Conservation (phyloP, 73 alveolate species). For the Paramecium pentaurelia region DNA sequence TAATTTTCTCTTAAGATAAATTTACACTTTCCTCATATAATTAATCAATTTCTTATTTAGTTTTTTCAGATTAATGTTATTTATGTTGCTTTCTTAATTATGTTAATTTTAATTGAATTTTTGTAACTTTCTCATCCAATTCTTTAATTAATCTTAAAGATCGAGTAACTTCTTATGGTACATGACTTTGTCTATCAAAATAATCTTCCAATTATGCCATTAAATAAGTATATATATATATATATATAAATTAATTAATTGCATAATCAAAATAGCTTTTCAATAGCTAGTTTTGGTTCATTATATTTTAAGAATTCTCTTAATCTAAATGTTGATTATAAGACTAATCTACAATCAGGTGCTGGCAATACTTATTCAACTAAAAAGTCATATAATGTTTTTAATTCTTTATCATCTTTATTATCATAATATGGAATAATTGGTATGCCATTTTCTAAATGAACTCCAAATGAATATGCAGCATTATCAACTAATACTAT, state of each 20-base stretch:
- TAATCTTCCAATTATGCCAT: slow-evolving; percentile 41
- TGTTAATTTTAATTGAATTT: not conserved
- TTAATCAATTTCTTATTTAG: not conserved
- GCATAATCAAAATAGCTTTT: not conserved
- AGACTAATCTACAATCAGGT: not conserved
- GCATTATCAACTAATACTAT: slow-evolving; percentile 84
- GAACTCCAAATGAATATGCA: slow-evolving; percentile 80
- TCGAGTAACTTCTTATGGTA: slow-evolving; percentile 4
- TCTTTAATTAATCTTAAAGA: not conserved
- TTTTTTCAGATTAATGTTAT: not conserved
- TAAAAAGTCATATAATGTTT: slow-evolving; percentile 35
- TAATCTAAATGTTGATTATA: slow-evolving; percentile 2
- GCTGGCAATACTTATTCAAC: not conserved
- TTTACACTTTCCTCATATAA: not conserved
- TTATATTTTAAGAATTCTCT: not conserved
- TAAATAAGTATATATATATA: not conserved
- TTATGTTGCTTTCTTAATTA: not conserved
- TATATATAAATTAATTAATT: not conserved
- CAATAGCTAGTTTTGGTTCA: slow-evolving; percentile 7
- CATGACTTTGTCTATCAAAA: slow-evolving; percentile 14
- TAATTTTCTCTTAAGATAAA: not conserved
- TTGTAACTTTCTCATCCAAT: not conserved
- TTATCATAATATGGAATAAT: slow-evolving; percentile 87
- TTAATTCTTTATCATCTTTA: slow-evolving; percentile 79
- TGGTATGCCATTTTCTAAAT: slow-evolving; percentile 88